Base-by-base conservation (phyloP, 495 filamentous ascomycete genomes). In the Trichoderma gamsii region DNA sequence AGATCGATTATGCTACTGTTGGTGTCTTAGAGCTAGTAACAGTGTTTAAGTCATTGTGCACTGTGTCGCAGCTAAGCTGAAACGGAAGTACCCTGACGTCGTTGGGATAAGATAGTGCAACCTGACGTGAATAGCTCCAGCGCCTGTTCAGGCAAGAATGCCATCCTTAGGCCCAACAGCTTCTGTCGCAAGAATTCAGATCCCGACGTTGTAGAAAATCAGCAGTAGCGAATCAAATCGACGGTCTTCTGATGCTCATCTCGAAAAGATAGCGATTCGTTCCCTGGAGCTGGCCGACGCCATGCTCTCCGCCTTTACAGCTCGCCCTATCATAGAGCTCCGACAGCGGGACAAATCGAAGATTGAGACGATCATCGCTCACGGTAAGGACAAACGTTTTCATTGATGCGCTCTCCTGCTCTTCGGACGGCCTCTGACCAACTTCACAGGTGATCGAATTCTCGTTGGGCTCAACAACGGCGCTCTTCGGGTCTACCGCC, bases 221-320 rank as follows among this genome's bases (percentile, higher is more conserved):
- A 29, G 23, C 11, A 32, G 13, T 4, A 15, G 27, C 35, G 13
- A 25, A 43, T 25, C 0, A 41, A 11, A 65, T 41, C 35, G 18
- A 9, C 27, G 13, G 15, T 27, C 63, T 29, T 29, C 67, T 68
- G 38, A 68, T 68, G 67, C 56, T 15, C 18, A 21, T 23, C 32
- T 29, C 43, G 27, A 61, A n/a, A 41, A 11, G 27, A 67, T 73
- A 72, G 67, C 63, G 35, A 63, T 52, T 56, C 64, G n/a, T 35
- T 25, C 64, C 66, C 41, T 63, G 46, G 73, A 66, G 75, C 74
- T 73, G 74, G 75, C 71, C 69, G 70, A 70, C 74, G 82, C 82
- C 81, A 99, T 99, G 95, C 88, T 98, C 79, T 96, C 95, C 80
- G 94, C 96, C 77, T 99, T 99, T 81, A 94, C 89, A 71, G 92